Conservation (phyloP, 78 protist genomes). For the Cavenderia fasciculata region DNA sequence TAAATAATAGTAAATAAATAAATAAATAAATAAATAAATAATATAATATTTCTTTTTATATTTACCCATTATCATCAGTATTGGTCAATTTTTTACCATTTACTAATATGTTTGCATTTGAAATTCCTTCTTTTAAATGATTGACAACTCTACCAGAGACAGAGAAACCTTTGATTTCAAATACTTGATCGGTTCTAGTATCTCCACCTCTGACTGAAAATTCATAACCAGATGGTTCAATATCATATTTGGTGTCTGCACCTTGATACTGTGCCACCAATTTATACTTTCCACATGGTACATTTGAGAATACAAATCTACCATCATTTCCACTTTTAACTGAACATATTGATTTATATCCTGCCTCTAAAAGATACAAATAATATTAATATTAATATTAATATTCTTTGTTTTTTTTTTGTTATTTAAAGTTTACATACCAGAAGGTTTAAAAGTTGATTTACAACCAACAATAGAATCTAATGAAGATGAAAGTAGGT, state of each 20-base stretch:
- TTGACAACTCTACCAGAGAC: slow-evolving; percentile 22
- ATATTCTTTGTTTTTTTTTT: too few relatives aligned
- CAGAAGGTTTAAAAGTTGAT: neutral
- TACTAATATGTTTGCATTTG: neutral
- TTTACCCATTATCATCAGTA: slow-evolving; percentile 19
- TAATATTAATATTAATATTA: neutral
- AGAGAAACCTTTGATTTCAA: slow-evolving; percentile 25
- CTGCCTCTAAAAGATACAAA: neutral
- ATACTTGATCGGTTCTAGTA: neutral
- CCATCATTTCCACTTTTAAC: slow-evolving; percentile 19
- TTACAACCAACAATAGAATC: neutral
- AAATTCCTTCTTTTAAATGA: neutral
- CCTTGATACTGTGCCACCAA: neutral
- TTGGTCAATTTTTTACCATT: slow-evolving; percentile 8
- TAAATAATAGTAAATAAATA: neutral
- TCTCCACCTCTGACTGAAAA: slow-evolving; percentile 20
- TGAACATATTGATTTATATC: neutral
- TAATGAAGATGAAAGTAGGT: neutral
- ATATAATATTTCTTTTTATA: too few relatives aligned
- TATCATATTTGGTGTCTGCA: slow-evolving; percentile 1
- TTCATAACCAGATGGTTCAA: neutral
- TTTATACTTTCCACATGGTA: slow-evolving; percentile 40
- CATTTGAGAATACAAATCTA: slow-evolving; percentile 10
- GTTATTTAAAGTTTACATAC: too few relatives aligned
- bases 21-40: neutral